phyloP scores from a whole-genome alignment of 192 early-diverging fungal species.

The Linnemannia zychae region DNA sequence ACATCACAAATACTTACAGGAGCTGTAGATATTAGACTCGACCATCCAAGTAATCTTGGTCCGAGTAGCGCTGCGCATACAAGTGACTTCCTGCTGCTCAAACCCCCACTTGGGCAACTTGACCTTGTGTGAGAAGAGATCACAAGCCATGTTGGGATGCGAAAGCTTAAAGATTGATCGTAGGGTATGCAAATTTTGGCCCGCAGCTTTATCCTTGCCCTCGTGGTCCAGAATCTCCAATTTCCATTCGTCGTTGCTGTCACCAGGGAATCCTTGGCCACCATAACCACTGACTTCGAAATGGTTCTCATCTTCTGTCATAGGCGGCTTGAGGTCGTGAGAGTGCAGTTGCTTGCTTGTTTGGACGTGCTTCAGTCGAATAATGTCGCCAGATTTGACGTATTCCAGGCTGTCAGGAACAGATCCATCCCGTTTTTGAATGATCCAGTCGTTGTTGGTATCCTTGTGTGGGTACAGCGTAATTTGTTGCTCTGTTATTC shows the following conservation, averaged over 20 bases:
- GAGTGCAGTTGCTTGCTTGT: slow-evolving; percentile 77
- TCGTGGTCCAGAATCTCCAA: slow-evolving; percentile 81
- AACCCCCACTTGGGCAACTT: slow-evolving; percentile 95
- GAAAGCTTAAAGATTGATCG: slow-evolving; percentile 80
- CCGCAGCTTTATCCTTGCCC: slow-evolving; percentile 61
- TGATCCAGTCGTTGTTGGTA: slow-evolving; percentile 88
- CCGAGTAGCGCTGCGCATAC: slow-evolving; percentile 84
- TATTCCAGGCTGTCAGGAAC: slow-evolving; percentile 50
- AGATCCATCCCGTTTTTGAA: slow-evolving; percentile 55
- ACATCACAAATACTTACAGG: slow-evolving; percentile 47
- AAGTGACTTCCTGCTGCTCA: slow-evolving; percentile 93
- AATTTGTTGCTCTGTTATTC: slow-evolving; percentile 58
- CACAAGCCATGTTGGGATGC: slow-evolving; percentile 80
- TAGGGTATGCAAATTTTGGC: slow-evolving; percentile 69
- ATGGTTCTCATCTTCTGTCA: slow-evolving; percentile 79
- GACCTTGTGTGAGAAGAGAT: slow-evolving; percentile 82
- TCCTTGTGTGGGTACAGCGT: slow-evolving; percentile 74
- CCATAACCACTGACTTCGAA: slow-evolving; percentile 81
- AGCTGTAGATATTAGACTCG: slow-evolving; percentile 70
- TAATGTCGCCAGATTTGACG: slow-evolving; percentile 78
- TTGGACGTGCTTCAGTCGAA: slow-evolving; percentile 78
- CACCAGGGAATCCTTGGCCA: slow-evolving; percentile 80
- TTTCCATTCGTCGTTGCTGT: slow-evolving; percentile 93
- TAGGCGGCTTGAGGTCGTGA: slow-evolving; percentile 75
- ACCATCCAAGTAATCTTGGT: slow-evolving; percentile 84